Evolutionary conservation across 1,139 yeast genomes (phyloP).

Genomic region (Scheffersomyces parashehatae): DNA sequence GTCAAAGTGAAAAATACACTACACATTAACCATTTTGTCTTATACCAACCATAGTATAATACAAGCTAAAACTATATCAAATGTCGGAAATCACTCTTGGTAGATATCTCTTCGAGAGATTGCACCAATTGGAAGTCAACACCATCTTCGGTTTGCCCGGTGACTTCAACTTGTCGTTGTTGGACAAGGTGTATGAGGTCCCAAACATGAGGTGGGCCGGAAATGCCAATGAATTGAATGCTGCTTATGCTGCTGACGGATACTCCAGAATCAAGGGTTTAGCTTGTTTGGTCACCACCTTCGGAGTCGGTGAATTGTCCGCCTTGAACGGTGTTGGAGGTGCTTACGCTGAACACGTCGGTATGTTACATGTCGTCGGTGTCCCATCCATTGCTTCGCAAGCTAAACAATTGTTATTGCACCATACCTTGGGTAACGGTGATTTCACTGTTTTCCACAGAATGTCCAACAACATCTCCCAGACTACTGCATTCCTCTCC

Average conservation of each 20-base stretch:
- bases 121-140: constrained; percentile 57
- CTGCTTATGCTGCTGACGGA: constrained; percentile 73
- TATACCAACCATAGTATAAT: not conserved
- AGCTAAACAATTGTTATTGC: constrained; percentile 51
- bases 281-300: constrained; percentile 63
- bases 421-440: constrained; percentile 80
- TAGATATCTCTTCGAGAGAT: constrained; percentile 62
- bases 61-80: not conserved
- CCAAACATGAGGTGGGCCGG: constrained; percentile 68
- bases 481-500: constrained; percentile 31
- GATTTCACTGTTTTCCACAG: constrained; percentile 77
- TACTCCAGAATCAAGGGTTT: constrained; percentile 63
- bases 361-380: constrained; percentile 56
- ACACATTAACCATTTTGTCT: not conserved
- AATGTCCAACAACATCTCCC: constrained; percentile 48
- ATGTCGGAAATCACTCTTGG: constrained; percentile 50
- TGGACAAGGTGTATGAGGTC: constrained; percentile 66
- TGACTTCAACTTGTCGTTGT: constrained; percentile 69
- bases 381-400: constrained; percentile 64
- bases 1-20: not conserved
- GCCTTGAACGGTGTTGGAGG: constrained; percentile 63
- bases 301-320: constrained; percentile 67
- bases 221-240: constrained; percentile 71
- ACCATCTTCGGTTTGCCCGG: constrained; percentile 82
- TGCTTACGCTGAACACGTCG: constrained; percentile 60